Evolutionary conservation across 2,329 filamentous ascomycete genomes (phyloP), one percentile per base, ranked within the genome.

Genomic region (Talaromyces marneffei): DNA sequence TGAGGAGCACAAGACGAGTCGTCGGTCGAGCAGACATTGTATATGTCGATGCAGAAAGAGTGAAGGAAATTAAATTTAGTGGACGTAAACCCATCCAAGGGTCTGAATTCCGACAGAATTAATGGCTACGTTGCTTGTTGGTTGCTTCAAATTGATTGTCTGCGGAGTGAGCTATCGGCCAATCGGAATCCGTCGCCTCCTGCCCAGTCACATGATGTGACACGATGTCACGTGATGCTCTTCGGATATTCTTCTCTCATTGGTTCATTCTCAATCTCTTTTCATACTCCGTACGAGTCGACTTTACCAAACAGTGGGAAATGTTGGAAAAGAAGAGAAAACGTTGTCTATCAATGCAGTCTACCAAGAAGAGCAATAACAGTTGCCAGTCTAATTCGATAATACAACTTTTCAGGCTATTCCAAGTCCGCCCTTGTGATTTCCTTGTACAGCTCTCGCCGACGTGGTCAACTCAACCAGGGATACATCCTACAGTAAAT

Each of bases 21-120:
- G 74, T 70, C 62, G 75, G 74, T 39, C 74, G 74, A 61, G 68
- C 70, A 23, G 72, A 72, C 74, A 77, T 76, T 59, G 48, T 37
- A 12, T 39, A 12, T 10, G 29, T 16, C 14, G 8, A 20, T 33
- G n/a, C 5, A 16, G 10, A 46, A 20, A 33, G 10, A 44, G 29
- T 8, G 29, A 33, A 4, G 9, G 4, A n/a, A 20, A 7, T 14
- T 7, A 20, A 31, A n/a, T n/a, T n/a, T n/a, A n/a, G n/a, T n/a
- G n/a, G 46, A 33, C 27, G 27, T 18, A 18, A 35, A 20, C 48
- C 48, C 48, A 20, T 33, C 10, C 48, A 33, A 52, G 29, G 27
- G 48, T 52, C 48, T n/a, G n/a, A n/a, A n/a, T n/a, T n/a, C n/a
- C n/a, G n/a, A n/a, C n/a, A n/a, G n/a, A n/a, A n/a, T n/a, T n/a